Evolutionary conservation across 1,284 basidiomycete genomes (phyloP).

Genomic region (Laetiporus sulphureus): DNA sequence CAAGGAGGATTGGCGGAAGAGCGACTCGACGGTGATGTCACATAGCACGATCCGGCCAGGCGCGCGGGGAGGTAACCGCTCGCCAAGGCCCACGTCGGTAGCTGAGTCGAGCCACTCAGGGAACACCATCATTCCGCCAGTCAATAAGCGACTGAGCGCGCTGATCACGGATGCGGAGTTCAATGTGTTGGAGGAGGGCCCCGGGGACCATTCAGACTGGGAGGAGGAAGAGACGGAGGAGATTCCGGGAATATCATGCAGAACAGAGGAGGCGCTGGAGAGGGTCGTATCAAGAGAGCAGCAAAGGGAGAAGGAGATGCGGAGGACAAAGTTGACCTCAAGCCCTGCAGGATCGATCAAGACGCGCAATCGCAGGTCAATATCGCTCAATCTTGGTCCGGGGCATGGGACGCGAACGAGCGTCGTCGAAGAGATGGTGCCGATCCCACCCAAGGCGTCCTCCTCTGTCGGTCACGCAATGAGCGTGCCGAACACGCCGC

Average conservation of each 20-base stretch:
- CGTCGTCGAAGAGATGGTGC: too few species aligned
- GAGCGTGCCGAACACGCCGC: not conserved
- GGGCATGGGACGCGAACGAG: slow-evolving; percentile 3
- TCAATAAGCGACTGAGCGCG: slow-evolving; percentile 59
- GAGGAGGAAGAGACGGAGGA: slow-evolving; percentile 39
- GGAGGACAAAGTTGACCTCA: slow-evolving; percentile 7
- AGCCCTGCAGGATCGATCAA: slow-evolving; percentile 29
- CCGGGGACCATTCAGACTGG: slow-evolving; percentile 15
- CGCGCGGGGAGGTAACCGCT: slow-evolving; percentile 35
- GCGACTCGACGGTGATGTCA: slow-evolving; percentile 64
- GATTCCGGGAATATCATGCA: slow-evolving; percentile 22
- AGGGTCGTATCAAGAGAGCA: slow-evolving; percentile 5
- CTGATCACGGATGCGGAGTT: slow-evolving; percentile 61
- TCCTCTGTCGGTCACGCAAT: not conserved
- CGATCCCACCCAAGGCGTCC: too few species aligned
- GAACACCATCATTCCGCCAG: slow-evolving; percentile 53
- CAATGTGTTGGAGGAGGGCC: slow-evolving; percentile 30
- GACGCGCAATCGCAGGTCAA: slow-evolving; percentile 48
- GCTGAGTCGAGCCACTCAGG: slow-evolving; percentile 68
- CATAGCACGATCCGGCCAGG: slow-evolving; percentile 61
- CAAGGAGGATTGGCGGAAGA: slow-evolving; percentile 66
- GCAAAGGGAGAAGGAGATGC: slow-evolving; percentile 14
- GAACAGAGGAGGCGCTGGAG: slow-evolving; percentile 4
- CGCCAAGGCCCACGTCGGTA: slow-evolving; percentile 66
- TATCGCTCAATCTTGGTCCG: slow-evolving; percentile 48